Evolutionary conservation across 306 rosid species (phyloP).

Genomic region (Trifolium fragiferum): DNA sequence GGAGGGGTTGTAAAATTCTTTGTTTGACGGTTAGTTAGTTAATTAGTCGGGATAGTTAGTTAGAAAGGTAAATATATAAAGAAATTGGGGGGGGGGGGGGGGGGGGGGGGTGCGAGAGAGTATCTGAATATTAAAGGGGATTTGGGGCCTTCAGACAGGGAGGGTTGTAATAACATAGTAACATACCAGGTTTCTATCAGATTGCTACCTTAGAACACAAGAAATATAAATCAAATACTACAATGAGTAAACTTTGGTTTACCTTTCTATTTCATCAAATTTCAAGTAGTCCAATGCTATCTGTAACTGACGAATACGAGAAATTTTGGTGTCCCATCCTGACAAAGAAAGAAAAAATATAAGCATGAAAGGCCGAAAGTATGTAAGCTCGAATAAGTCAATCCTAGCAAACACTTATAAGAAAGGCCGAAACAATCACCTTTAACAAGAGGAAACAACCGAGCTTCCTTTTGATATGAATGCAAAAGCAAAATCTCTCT

Average conservation of each 20-base stretch:
- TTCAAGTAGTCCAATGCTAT: constrained; percentile 86
- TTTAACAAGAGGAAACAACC: constrained; percentile 72
- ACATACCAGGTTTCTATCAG: constrained; percentile 8
- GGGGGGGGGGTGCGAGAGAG: neutral
- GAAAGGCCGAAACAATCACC: constrained; percentile 46
- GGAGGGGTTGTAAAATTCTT: neutral
- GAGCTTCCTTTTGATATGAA: constrained; percentile 72
- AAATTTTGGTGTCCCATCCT: constrained; percentile 90
- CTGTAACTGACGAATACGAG: constrained; percentile 80
- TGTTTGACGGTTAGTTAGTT: neutral
- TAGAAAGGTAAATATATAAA: constrained; percentile 2
- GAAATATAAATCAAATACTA: constrained; percentile 25
- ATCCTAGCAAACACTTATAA: neutral
- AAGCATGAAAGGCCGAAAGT: constrained; percentile 36
- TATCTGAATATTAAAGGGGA: constrained; percentile 4
- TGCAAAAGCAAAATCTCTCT: constrained; percentile 70
- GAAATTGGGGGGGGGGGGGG: no score
- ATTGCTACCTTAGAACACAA: constrained; percentile 9
- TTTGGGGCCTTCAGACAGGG: neutral
- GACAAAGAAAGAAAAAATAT: constrained; percentile 49
- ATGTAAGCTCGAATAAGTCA: neutral
- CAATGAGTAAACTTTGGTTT: constrained; percentile 42
- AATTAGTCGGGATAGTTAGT: neutral
- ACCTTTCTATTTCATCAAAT: constrained; percentile 87
- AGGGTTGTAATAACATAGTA: constrained; percentile 3